Base-by-base conservation (phyloP, 768 basidiomycete genomes). In the Arthromyces matolae region DNA sequence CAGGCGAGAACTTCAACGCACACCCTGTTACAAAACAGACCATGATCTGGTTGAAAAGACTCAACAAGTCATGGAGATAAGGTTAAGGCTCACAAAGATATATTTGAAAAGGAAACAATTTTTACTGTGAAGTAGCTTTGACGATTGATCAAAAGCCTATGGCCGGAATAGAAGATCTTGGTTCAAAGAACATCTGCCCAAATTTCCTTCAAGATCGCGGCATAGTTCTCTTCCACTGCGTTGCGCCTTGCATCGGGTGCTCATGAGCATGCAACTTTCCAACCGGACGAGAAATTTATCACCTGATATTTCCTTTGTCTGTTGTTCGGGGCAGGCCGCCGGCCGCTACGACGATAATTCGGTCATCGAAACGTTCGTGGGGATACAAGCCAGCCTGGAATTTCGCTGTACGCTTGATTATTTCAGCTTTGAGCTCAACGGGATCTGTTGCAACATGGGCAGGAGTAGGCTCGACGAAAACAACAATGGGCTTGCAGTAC, bases 401-500 rank as follows among this genome's bases (percentile, higher is more conserved):
- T 22, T 23, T 32, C 20, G 29, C 29, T 9, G 31, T 32, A n/a
- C 31, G 8, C 31, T n/a, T 32, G 31, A 32, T n/a, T 9, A 32
- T 1, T 32, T 42, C 20, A 14, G 19, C 29, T 20, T 23, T 42
- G n/a, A 32, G 31, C 12, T 4, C 8, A 9, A 32, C 8, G 31
- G 4, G 31, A 32, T 32, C 42, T 43, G 42, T 43, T n/a, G n/a
- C 6, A 14, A 14, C 10, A 9, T 25, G 16, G n/a, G 10, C 14
- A 4, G 33, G n/a, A 8, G 33, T 27, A 19, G 43, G 45, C 23
- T 47, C 45, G 12, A 47, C 29, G 31, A 50, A 45, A 9, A 50
- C n/a, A 8, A 50, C 49, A 14, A 50, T 24, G 18, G 49, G 49
- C 32, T 50, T 50, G 49, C 29, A 23, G 19, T 39, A 31, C 22